Conservation (phyloP, 805 yeast genomes). For the Tetrapisispora iriomotensis region DNA sequence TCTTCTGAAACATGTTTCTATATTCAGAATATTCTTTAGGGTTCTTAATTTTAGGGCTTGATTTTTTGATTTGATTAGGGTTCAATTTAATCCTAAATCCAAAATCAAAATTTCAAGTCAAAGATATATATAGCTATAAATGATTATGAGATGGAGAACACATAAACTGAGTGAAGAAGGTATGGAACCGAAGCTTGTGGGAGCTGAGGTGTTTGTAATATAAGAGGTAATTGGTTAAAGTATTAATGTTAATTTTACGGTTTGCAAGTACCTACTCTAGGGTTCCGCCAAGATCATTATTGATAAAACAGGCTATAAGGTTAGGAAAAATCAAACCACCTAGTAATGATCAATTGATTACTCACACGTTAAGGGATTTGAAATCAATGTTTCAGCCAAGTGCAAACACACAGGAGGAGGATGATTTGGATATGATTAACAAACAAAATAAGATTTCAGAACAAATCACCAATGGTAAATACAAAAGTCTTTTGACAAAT, state of each 20-base stretch:
- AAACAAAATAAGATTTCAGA: constrained; percentile 5
- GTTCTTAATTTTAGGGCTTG: too few species aligned
- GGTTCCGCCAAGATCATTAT: constrained; percentile 14
- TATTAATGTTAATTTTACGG: too few species aligned
- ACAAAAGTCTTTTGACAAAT: constrained; percentile 7
- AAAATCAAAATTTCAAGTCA: too few species aligned
- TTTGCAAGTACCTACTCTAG: background rate
- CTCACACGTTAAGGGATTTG: constrained; percentile 19
- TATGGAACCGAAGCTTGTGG: too few species aligned
- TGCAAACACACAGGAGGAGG: constrained; percentile 20
- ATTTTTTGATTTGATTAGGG: too few species aligned
- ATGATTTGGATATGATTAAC: constrained; percentile 8
- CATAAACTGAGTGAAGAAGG: too few species aligned
- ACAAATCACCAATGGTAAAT: constrained; percentile 11
- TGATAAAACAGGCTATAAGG: constrained; percentile 16
- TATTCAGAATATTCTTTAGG: too few species aligned
- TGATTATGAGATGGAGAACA: too few species aligned
- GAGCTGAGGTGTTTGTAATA: background rate
- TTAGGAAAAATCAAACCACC: constrained; percentile 5
- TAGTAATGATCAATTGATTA: constrained; percentile 3
- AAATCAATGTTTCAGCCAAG: constrained; percentile 20
- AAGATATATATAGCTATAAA: too few species aligned
- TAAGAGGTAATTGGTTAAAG: too few species aligned
- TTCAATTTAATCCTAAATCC: too few species aligned
- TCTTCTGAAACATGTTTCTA: too few species aligned